Evolutionary conservation across 106 monocot genomes (phyloP), one percentile per base, ranked within the genome.

Genomic region (Acorus calamus): DNA sequence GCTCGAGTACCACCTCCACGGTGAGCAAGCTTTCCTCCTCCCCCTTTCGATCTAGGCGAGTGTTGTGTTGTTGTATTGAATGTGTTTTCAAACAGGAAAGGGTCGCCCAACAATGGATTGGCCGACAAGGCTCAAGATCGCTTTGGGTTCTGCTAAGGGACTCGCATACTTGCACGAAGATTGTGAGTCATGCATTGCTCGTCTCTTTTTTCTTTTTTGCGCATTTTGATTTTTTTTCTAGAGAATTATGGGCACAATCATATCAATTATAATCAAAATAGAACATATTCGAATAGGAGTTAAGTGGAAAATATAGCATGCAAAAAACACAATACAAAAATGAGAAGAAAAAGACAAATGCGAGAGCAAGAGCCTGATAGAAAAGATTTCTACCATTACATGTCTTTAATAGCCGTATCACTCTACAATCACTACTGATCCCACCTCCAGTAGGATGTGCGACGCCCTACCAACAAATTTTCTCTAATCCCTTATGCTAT

Each of bases 121-220:
- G 76, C 74, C 74, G 46, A 86, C 89, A 14, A 83, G 93, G 67
- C 63, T 93, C 11, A 83, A 74, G 68, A 93, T 93, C 44, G 89
- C 93, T 14, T 51, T 93, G 43, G 93, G 93, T 42, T 83, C 93
- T 7, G 93, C 93, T 9, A 93, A 84, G 67, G 93, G 89, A 10
- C 86, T 93, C 14, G 83, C 93, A 44, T 93, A 93, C 70, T 69
- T 93, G 74, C 93, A 93, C 52, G 93, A 93, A 71, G 93, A 93
- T 60, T 93, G 93, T 93, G 56, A 89, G 84, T 60, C 47, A 52
- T 53, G 46, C 42, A 46, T 42, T 10, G 10, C 28, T 50, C 47
- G 14, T 4, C 52, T n/a, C n/a, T 49, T 7, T 53, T 44, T 42
- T 60, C 4, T 47, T 28, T 43, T 6, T 63, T 2, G 44, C 5